Evolutionary conservation across 129 eudicot species (phyloP).

Genomic region (Flaveria ramosissima): DNA sequence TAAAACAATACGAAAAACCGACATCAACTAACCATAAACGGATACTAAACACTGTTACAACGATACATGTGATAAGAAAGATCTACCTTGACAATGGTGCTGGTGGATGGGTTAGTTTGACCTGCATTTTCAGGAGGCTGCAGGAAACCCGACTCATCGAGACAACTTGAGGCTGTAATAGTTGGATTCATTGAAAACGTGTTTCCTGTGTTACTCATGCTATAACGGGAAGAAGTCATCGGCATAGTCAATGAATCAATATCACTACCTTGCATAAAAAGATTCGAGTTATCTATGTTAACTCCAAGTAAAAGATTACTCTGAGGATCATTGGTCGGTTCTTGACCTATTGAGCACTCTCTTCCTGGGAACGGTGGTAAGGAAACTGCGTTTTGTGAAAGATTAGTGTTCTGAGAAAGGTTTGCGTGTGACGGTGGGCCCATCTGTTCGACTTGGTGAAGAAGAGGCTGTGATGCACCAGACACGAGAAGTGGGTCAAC

Average conservation of each 20-base stretch:
- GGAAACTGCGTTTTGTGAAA: slow-evolving; percentile 44
- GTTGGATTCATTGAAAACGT: slow-evolving; percentile 58
- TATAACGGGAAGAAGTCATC: slow-evolving; percentile 44
- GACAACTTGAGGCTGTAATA: slow-evolving; percentile 72
- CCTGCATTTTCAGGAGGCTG: slow-evolving; percentile 69
- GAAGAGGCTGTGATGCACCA: slow-evolving; percentile 45
- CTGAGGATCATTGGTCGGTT: slow-evolving; percentile 48
- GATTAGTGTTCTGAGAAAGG: slow-evolving; percentile 44
- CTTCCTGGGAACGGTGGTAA: slow-evolving; percentile 82
- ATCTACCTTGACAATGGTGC: slow-evolving; percentile 81
- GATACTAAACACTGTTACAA: background rate
- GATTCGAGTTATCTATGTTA: slow-evolving; percentile 55
- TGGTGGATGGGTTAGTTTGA: slow-evolving; percentile 55
- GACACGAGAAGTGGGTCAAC: slow-evolving; percentile 61
- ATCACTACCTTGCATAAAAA: slow-evolving; percentile 58
- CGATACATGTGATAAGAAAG: background rate
- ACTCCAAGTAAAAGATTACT: slow-evolving; percentile 67
- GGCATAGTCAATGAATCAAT: slow-evolving; percentile 48
- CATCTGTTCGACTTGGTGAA: slow-evolving; percentile 58
- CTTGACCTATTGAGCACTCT: slow-evolving; percentile 58
- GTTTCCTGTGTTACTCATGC: slow-evolving; percentile 41
- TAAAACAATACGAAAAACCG: slow-evolving; percentile 11
- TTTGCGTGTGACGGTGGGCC: slow-evolving; percentile 47
- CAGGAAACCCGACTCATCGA: slow-evolving; percentile 72
- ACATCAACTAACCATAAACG: background rate